A percentile compares a stretch with the other conserved stretches of the same genome.
These are phyloP conservation scores for Neurospora sp. DNA, from an alignment of 495 filamentous ascomycete genomes.

Conservation along the genomic window DNA sequence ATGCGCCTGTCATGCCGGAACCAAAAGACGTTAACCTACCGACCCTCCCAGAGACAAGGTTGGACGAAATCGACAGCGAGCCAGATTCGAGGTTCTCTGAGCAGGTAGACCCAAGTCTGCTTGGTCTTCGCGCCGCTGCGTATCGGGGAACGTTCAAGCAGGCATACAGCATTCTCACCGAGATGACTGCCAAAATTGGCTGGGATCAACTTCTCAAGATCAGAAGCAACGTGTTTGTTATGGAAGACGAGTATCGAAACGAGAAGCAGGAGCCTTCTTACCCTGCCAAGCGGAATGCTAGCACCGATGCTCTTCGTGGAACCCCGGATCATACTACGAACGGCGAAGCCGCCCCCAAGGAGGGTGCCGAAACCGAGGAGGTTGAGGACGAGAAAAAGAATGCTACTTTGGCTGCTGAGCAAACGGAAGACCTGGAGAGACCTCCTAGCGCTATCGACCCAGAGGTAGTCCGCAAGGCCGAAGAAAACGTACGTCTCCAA, in stretches of 20 bases:
- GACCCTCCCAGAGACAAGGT: constrained; percentile 74
- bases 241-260: constrained; percentile 95
- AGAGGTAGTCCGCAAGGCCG: constrained; percentile 73
- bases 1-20: constrained; percentile 87
- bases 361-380: constrained; percentile 41
- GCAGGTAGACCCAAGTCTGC: constrained; percentile 74
- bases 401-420: constrained; percentile 8
- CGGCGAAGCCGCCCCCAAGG: constrained; percentile 34
- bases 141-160: constrained; percentile 94
- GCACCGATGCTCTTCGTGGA: constrained; percentile 62
- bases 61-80: constrained; percentile 91
- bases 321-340: constrained; percentile 54
- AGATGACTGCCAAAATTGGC: constrained; percentile 89
- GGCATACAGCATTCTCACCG: constrained; percentile 86
- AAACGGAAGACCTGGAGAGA: constrained; percentile 52
- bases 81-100: constrained; percentile 71
- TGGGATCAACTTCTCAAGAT: constrained; percentile 94
- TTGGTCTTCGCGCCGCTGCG: constrained; percentile 74
- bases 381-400: constrained; percentile 31
- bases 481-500: constrained; percentile 58
- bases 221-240: constrained; percentile 93
- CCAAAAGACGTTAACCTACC: constrained; percentile 79
- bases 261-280: constrained; percentile 63
- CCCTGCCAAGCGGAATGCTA: constrained; percentile 54
- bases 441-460: constrained; percentile 76